Evolutionary conservation across 345 rosid genomes (phyloP).

Genomic region (Excoecaria cochinchinensis): DNA sequence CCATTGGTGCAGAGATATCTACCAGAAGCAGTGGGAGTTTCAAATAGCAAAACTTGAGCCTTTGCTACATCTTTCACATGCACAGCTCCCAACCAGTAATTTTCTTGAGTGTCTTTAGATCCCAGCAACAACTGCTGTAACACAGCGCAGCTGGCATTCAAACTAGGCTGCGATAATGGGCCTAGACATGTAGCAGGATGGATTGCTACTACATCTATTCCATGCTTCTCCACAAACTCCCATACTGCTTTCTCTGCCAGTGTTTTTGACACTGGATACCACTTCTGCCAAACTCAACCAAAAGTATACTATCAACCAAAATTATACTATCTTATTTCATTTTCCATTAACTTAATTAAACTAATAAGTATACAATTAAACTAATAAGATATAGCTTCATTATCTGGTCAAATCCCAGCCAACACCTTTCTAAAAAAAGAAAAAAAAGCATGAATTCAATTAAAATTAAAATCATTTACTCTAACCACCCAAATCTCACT

Average conservation of each 20-base stretch:
- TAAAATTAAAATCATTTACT: too few species aligned
- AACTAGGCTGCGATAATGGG: slow-evolving; percentile 59
- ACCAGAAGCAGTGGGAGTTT: slow-evolving; percentile 61
- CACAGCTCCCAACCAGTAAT: slow-evolving; percentile 80
- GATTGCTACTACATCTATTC: slow-evolving; percentile 62
- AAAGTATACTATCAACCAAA: not conserved
- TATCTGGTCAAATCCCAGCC: too few species aligned
- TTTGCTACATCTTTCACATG: slow-evolving; percentile 75
- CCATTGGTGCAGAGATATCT: slow-evolving; percentile 79
- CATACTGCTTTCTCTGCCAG: slow-evolving; percentile 81
- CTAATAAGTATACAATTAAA: too few species aligned
- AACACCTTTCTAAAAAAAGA: too few species aligned
- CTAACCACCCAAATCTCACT: too few species aligned
- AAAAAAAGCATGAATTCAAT: too few species aligned
- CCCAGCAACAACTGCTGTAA: slow-evolving; percentile 62
- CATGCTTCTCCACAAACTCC: slow-evolving; percentile 63
- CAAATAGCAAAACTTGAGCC: slow-evolving; percentile 58
- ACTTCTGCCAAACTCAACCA: slow-evolving; percentile 42
- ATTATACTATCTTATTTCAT: not conserved
- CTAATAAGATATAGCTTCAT: too few species aligned
- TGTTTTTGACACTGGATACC: slow-evolving; percentile 82
- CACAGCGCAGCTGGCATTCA: slow-evolving; percentile 79
- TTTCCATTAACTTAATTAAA: too few species aligned
- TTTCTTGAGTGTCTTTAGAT: slow-evolving; percentile 58
- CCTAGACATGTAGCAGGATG: slow-evolving; percentile 81